These are phyloP conservation scores for Vitis riparia DNA, from an alignment of 164 flowering plant genomes.

Conservation along the genomic window DNA sequence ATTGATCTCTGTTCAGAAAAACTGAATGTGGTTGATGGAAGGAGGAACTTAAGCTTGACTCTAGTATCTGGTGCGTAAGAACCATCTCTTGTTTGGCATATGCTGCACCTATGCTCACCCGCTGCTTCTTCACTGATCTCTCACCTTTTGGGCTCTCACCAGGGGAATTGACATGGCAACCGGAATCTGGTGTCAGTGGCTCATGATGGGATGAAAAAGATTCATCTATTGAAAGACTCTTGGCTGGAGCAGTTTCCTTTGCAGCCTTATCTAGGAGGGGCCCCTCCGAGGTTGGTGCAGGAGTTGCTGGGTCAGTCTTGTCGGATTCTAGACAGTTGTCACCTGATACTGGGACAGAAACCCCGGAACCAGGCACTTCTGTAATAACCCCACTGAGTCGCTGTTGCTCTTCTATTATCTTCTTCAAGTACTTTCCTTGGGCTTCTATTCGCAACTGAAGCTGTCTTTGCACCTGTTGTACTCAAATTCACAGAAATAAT, in stretches of 20 bases:
- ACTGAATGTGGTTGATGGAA: conserved; percentile 37
- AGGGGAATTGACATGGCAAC: conserved; percentile 43
- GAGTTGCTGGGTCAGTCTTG: conserved; percentile 76
- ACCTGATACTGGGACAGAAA: conserved; percentile 32
- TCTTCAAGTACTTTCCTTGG: conserved; percentile 91
- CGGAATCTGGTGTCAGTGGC: conserved; percentile 89
- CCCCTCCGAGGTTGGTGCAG: conserved; percentile 70
- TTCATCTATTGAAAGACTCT: conserved; percentile 61
- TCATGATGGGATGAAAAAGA: conserved; percentile 82
- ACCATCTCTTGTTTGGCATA: conserved; percentile 41
- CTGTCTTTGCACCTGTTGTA: conserved; percentile 83
- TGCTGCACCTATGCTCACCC: conserved; percentile 26
- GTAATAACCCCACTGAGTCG: conserved; percentile 66
- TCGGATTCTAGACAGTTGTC: conserved; percentile 52
- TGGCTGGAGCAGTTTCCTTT: conserved; percentile 35
- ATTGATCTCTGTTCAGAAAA: conserved; percentile 37
- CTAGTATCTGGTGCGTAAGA: conserved; percentile 65
- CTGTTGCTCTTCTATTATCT: conserved; percentile 94
- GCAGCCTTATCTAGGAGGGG: conserved; percentile 49
- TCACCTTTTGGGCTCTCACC: conserved; percentile 41
- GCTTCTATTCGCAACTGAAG: conserved; percentile 94
- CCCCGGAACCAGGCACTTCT: conserved; percentile 47
- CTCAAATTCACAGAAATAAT: not conserved
- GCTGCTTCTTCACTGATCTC: conserved; percentile 52
- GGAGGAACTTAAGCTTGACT: conserved; percentile 55